Percentiles rank a stretch among this genome's conserved stretches.
These are phyloP conservation scores for Odontarrhena argentea DNA, from an alignment of 345 rosid species.

Conservation along the genomic window DNA sequence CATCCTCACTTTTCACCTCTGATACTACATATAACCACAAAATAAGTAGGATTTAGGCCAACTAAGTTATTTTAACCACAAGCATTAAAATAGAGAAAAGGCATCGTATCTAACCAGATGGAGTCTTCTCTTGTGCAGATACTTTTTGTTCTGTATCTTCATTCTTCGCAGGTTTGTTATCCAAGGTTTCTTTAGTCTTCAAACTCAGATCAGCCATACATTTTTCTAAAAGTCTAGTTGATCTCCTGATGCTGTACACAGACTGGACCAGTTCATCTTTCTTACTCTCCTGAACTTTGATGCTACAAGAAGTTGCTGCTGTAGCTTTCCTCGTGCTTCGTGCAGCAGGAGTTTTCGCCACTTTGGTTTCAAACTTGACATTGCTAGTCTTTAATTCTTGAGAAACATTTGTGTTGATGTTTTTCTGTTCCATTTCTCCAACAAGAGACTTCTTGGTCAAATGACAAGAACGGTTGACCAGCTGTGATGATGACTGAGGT, in stretches of 20 bases:
- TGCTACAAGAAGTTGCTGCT: conserved; percentile 31
- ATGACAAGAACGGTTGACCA: conserved; percentile 46
- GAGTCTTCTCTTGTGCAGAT: conserved; percentile 18
- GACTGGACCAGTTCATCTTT: conserved; percentile 43
- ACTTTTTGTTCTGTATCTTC: conserved; percentile 22
- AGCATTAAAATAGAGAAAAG: neutral
- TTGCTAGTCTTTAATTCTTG: conserved; percentile 30
- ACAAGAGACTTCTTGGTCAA: conserved; percentile 38
- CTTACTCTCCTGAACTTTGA: conserved; percentile 31
- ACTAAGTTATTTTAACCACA: neutral
- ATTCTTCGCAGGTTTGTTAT: conserved; percentile 13
- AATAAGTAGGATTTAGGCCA: neutral
- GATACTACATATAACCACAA: conserved; percentile 23
- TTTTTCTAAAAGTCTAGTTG: conserved; percentile 70
- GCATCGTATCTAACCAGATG: conserved; percentile 27
- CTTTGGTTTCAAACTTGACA: conserved; percentile 30
- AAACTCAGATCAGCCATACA: conserved; percentile 55
- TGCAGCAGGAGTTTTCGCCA: conserved; percentile 36
- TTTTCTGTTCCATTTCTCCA: conserved; percentile 49
- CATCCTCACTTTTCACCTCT: conserved; percentile 28
- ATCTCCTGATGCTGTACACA: conserved; percentile 65
- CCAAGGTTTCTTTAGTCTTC: conserved; percentile 39
- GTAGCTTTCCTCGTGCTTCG: conserved; percentile 42
- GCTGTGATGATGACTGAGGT: conserved; percentile 43
- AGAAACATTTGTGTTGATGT: conserved; percentile 31